Conservation (phyloP, 495 filamentous ascomycete species). For the Trichoderma gamsii region DNA sequence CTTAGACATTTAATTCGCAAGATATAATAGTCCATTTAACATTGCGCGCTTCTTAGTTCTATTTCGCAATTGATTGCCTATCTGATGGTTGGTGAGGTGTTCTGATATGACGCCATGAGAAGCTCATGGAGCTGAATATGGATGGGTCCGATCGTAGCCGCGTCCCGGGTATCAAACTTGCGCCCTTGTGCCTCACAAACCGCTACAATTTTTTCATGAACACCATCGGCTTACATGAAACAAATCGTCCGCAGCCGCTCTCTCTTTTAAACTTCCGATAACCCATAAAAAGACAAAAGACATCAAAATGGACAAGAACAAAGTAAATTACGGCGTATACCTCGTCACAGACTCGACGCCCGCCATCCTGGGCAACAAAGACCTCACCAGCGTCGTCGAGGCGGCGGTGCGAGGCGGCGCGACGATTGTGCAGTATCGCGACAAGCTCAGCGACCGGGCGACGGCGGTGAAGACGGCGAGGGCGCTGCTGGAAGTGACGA, state of each 20-base stretch:
- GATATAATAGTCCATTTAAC: too few relatives aligned
- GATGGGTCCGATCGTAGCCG: background rate
- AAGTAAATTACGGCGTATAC: conserved; percentile 60
- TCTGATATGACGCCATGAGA: background rate
- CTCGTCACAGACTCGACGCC: conserved; percentile 88
- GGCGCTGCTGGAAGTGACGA: conserved; percentile 63
- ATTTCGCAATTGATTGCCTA: background rate
- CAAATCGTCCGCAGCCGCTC: too few relatives aligned
- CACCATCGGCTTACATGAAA: background rate
- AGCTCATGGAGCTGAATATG: background rate
- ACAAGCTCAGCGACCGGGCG: conserved; percentile 76
- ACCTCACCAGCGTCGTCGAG: conserved; percentile 70
- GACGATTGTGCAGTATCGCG: conserved; percentile 82
- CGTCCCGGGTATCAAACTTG: background rate
- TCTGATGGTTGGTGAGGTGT: background rate
- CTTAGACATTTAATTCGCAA: too few relatives aligned
- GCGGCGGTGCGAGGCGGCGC: conserved; percentile 74
- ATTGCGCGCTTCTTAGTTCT: too few relatives aligned
- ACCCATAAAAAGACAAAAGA: too few relatives aligned
- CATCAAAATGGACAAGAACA: background rate
- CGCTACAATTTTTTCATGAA: background rate
- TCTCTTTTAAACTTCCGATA: too few relatives aligned
- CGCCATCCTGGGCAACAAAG: conserved; percentile 49
- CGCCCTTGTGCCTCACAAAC: background rate
- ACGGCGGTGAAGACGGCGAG: conserved; percentile 64